These are phyloP conservation scores for Akebia trifoliata DNA, from an alignment of 164 flowering plant species.

Conservation along the genomic window DNA sequence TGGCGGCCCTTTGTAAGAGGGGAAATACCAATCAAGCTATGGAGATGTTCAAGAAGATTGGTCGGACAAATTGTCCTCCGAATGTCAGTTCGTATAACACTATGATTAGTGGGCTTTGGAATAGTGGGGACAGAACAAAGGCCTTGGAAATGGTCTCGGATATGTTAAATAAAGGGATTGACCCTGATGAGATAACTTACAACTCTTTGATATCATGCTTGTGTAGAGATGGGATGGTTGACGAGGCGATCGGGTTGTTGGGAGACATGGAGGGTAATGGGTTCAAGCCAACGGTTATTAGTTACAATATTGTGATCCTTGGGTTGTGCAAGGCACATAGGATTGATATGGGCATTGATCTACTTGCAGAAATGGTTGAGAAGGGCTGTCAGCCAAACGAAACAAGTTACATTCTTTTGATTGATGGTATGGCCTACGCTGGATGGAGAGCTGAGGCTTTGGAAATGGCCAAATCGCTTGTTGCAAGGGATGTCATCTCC, in stretches of 20 bases:
- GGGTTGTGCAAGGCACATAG: constrained; percentile 65
- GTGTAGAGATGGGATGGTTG: constrained; percentile 77
- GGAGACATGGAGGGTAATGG: constrained; percentile 47
- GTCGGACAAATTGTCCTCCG: constrained; percentile 50
- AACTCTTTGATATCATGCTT: constrained; percentile 63
- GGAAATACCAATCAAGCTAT: constrained; percentile 57
- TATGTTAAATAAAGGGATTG: constrained; percentile 53
- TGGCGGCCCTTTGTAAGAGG: constrained; percentile 58
- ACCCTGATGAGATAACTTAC: constrained; percentile 67
- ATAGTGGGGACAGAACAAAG: constrained; percentile 34
- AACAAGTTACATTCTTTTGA: constrained; percentile 46
- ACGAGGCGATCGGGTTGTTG: constrained; percentile 57
- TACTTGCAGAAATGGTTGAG: constrained; percentile 56
- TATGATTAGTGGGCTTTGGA: constrained; percentile 70
- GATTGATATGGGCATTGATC: constrained; percentile 48
- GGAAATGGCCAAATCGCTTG: constrained; percentile 51
- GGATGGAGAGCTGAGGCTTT: constrained; percentile 67
- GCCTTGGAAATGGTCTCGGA: constrained; percentile 53
- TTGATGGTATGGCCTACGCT: constrained; percentile 60
- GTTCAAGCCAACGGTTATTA: constrained; percentile 43
- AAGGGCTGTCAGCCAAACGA: constrained; percentile 62
- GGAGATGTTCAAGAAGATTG: constrained; percentile 51
- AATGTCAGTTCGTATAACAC: constrained; percentile 69
- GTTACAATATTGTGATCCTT: constrained; percentile 54
- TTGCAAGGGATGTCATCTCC: constrained; percentile 34